phyloP scores from a whole-genome alignment of 2,329 filamentous ascomycete species.

The Fonsecaea monophora region DNA sequence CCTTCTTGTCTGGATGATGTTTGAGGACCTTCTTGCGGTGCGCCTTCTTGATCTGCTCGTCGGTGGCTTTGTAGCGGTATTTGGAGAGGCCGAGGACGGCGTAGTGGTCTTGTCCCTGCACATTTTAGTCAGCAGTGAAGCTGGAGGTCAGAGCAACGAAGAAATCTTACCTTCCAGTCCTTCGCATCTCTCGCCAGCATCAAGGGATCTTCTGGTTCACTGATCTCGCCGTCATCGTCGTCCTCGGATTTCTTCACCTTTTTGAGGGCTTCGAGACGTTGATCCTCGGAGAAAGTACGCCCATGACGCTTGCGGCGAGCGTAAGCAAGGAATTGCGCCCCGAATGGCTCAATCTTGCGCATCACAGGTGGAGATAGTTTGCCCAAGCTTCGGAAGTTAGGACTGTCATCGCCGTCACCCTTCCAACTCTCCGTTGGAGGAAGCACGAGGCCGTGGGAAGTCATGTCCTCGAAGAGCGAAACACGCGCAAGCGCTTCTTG shows the following conservation, averaged over 20 bases:
- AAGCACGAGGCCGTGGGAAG: slow-evolving; percentile 46
- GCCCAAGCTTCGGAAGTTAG: slow-evolving; percentile 76
- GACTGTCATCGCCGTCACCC: slow-evolving; percentile 74
- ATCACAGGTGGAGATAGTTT: slow-evolving; percentile 77
- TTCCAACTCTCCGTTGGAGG: slow-evolving; percentile 80
- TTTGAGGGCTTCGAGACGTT: slow-evolving; percentile 91
- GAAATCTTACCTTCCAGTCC: slow-evolving; percentile 87
- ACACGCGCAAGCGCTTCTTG: neutral
- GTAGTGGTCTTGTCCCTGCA: slow-evolving; percentile 92
- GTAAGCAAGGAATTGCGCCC: slow-evolving; percentile 80
- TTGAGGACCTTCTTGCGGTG: slow-evolving; percentile 99
- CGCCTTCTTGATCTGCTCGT: slow-evolving; percentile 98
- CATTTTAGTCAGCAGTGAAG: neutral
- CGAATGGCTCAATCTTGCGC: slow-evolving; percentile 92
- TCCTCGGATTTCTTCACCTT: slow-evolving; percentile 95
- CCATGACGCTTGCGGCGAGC: slow-evolving; percentile 90
- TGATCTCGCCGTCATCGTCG: slow-evolving; percentile 86
- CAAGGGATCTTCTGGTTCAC: slow-evolving; percentile 89
- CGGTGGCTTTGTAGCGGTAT: slow-evolving; percentile 89
- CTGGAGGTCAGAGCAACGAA: neutral
- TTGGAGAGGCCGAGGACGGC: slow-evolving; percentile 91
- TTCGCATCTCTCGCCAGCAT: slow-evolving; percentile 94
- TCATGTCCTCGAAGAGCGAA: slow-evolving; percentile 20
- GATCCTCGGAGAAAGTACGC: slow-evolving; percentile 98
- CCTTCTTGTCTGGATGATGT: slow-evolving; percentile 99